These are phyloP conservation scores for Sedum album DNA, from an alignment of 164 flowering plant species.

Conservation along the genomic window DNA sequence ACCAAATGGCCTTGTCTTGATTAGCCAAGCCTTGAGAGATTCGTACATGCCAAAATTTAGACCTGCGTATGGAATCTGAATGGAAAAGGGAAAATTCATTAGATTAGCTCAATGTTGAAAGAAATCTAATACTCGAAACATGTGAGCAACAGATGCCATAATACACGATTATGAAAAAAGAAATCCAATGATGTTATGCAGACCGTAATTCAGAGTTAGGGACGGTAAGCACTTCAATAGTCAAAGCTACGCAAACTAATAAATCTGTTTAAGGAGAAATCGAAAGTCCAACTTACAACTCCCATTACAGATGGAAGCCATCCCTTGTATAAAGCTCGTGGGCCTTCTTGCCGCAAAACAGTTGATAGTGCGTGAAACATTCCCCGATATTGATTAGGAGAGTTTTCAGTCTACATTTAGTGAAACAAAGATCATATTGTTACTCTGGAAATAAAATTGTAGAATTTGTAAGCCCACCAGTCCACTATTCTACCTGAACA, in stretches of 20 bases:
- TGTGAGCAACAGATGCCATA: neutral
- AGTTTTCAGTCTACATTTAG: conserved; percentile 69
- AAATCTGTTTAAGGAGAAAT: neutral
- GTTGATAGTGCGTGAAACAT: conserved; percentile 78
- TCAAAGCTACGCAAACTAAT: neutral
- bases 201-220: no score
- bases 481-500: conserved; percentile 66
- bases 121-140: neutral
- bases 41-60: conserved; percentile 96
- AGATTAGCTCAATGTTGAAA: neutral
- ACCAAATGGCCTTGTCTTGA: conserved; percentile 60
- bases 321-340: conserved; percentile 85
- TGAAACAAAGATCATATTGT: neutral
- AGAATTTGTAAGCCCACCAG: neutral
- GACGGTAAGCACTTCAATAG: neutral
- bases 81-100: neutral
- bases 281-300: conserved; percentile 55
- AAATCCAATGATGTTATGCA: neutral
- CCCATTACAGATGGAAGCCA: conserved; percentile 99
- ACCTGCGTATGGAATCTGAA: conserved; percentile 59
- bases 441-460: neutral
- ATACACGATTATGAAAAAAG: no score
- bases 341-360: conserved; percentile 80
- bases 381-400: conserved; percentile 87
- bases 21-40: conserved; percentile 79